Base-by-base conservation (phyloP, 2,329 filamentous ascomycete species). In the Raffaelea ambrosiae region DNA sequence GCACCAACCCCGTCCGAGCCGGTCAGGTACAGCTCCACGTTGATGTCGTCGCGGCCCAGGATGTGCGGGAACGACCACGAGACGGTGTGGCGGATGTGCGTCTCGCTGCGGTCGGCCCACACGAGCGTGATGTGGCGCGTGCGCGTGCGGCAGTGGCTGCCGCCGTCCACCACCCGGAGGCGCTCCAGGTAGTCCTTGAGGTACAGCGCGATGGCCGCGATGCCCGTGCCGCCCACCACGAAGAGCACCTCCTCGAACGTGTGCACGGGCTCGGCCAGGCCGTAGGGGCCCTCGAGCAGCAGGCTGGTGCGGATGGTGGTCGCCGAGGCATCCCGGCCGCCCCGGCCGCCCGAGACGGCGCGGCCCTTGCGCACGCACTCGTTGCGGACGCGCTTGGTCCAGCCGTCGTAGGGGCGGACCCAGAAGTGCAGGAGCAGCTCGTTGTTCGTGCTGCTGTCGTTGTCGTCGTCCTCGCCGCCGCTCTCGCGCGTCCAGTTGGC, bases 401-500 rank as follows among this genome's bases (percentile, higher is more conserved):
- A 51, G 18, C 49, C 49, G 33, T 51, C 46, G 29, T 38, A 47
- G 13, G 49, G 49, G 4, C 40, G 39, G 18, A 51, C 36, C 29
- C 38, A 46, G 18, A 51, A 51, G 9, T 20, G 31, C 20, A 51
- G 41, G 35, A 33, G 31, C 26, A 29, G 26, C 26, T 29, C 26
- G 26, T 29, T 13, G 26, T 13, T 29, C 7, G 7, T 29, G 26
- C 26, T 29, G 26, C 26, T 13, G 26, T 13, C 26, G 14, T 19
- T 7, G 36, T n/a, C 19, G 21, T n/a, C n/a, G n/a, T n/a, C n/a
- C n/a, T n/a, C n/a, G 5, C 44, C 1, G 19, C 41, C 2, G 29
- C 20, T 9, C 3, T 35, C 19, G 5, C 18, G 36, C 22, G 20
- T 18, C 42, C 43, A 51, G 33, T 29, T 7, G 0, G 69, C 69